These are phyloP conservation scores for Hawksworthiomyces lignivorus DNA, from an alignment of 2,329 filamentous ascomycete genomes.

Conservation along the genomic window DNA sequence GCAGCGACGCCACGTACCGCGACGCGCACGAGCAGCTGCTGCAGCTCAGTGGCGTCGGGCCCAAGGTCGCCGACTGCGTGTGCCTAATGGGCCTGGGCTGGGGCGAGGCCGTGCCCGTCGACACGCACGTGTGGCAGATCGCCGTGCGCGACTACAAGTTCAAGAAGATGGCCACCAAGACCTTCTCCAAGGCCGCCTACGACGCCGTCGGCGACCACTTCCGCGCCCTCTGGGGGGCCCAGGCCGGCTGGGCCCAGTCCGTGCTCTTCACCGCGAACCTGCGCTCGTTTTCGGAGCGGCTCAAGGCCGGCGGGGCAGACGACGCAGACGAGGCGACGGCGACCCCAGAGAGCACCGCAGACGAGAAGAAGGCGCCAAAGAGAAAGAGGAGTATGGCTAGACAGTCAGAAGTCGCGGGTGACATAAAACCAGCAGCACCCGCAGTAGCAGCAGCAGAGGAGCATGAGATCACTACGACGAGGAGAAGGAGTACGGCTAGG, in stretches of 20 bases:
- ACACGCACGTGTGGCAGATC: conserved; percentile 99
- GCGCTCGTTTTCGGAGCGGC: conserved; percentile 68
- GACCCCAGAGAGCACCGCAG: no score
- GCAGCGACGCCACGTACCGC: conserved; percentile 44
- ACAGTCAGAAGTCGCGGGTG: no score
- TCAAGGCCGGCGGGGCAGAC: no score
- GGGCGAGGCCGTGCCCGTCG: conserved; percentile 90
- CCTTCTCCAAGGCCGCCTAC: conserved; percentile 81
- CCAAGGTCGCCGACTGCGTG: conserved; percentile 95
- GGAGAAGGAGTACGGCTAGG: background rate
- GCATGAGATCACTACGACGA: conserved; percentile 12
- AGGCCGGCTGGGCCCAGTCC: conserved; percentile 96
- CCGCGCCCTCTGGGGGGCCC: conserved; percentile 77
- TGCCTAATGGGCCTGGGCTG: conserved; percentile 94
- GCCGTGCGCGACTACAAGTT: conserved; percentile 94
- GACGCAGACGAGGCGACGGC: no score
- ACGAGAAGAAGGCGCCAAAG: no score
- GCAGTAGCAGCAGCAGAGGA: no score
- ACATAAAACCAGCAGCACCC: no score
- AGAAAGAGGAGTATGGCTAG: no score
- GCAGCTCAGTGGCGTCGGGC: conserved; percentile 77
- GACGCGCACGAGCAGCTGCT: conserved; percentile 75
- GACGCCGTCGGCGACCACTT: conserved; percentile 88
- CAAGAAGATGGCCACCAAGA: conserved; percentile 55
- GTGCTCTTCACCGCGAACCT: conserved; percentile 94